Percentiles rank a stretch among this genome's conserved stretches.
These are phyloP conservation scores for Echria macrotheca DNA, from an alignment of 495 filamentous ascomycete genomes.

Conservation along the genomic window DNA sequence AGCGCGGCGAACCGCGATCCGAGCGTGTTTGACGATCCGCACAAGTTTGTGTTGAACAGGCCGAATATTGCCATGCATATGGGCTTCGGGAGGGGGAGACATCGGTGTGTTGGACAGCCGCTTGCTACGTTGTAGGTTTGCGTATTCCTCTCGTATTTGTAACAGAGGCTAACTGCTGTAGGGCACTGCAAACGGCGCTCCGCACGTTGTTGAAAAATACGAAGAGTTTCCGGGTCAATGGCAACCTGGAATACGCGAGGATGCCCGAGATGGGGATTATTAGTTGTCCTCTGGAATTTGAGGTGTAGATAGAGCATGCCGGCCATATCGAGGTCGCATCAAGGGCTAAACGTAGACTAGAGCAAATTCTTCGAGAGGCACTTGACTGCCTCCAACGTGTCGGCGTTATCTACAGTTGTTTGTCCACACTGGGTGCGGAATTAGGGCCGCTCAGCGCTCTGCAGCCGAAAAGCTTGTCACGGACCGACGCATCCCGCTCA, in stretches of 20 bases:
- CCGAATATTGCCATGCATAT: slow-evolving; percentile 9
- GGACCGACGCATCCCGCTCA: no score
- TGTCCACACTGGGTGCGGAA: no score
- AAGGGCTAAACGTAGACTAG: neutral
- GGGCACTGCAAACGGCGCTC: slow-evolving; percentile 9
- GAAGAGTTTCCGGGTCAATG: slow-evolving; percentile 9
- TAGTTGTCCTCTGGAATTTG: slow-evolving; percentile 9
- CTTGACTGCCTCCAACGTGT: neutral
- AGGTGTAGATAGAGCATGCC: neutral
- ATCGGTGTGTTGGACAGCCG: slow-evolving; percentile 12
- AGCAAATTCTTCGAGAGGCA: neutral
- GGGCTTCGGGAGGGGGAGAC: slow-evolving; percentile 14
- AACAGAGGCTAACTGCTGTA: neutral
- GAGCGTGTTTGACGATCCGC: slow-evolving; percentile 9
- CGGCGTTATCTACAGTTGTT: no score
- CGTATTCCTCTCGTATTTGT: no score
- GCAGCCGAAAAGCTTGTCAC: no score
- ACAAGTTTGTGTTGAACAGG: slow-evolving; percentile 10
- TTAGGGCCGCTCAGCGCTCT: no score
- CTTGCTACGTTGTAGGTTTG: slow-evolving; percentile 8
- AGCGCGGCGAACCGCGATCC: slow-evolving; percentile 14
- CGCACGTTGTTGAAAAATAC: slow-evolving; percentile 5
- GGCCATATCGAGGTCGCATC: neutral
- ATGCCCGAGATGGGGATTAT: slow-evolving; percentile 17
- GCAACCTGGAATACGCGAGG: slow-evolving; percentile 12